phyloP scores from a whole-genome alignment of 345 rosid genomes.

The Eucalyptus pumila region DNA sequence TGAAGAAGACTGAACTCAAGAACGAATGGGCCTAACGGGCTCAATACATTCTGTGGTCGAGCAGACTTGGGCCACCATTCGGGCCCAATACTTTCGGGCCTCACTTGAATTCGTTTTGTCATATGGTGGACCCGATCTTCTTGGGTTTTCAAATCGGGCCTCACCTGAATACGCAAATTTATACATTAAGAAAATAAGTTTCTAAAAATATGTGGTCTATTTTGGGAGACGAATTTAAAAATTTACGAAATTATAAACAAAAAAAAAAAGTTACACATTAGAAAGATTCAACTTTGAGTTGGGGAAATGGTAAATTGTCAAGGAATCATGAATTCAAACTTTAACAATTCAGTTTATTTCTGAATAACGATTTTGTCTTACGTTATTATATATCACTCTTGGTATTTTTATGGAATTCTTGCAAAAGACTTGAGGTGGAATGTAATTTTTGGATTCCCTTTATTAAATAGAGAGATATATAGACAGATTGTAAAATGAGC shows the following conservation, averaged over 20 bases:
- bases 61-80: background rate
- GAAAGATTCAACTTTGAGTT: background rate
- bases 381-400: background rate
- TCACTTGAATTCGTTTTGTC: background rate
- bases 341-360: background rate
- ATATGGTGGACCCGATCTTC: background rate
- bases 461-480: background rate
- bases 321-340: background rate
- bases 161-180: background rate
- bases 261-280: background rate
- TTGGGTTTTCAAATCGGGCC: background rate
- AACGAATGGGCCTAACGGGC: background rate
- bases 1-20: background rate
- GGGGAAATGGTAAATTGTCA: background rate
- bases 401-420: background rate
- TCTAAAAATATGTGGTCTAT: background rate
- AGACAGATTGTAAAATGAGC: background rate
- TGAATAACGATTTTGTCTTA: accelerated
- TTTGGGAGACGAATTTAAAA: background rate
- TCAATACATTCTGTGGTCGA: background rate
- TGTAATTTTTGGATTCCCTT: background rate
- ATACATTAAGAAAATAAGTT: background rate
- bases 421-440: background rate
- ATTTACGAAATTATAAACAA: background rate
- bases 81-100: background rate